Evolutionary conservation across 2,329 filamentous ascomycete genomes (phyloP), one percentile per base, ranked within the genome.

Genomic region (Fusarium setosum): DNA sequence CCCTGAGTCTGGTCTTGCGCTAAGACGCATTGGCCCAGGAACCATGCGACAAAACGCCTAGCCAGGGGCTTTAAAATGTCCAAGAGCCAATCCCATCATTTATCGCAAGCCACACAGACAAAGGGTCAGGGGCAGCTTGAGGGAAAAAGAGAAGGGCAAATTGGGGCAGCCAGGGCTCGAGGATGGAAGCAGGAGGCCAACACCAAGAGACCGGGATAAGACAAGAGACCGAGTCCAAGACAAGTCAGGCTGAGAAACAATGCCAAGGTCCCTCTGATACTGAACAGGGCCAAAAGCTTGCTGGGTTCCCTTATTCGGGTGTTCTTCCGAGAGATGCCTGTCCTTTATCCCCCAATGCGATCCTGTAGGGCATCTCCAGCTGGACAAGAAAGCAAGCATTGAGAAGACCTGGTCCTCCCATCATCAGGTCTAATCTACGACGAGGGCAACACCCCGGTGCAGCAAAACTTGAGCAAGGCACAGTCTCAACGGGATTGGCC

Each of bases 1-100:
- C 54, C 45, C 41, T 35, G 57, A 49, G 32, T 55, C 53, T 23
- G 51, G 40, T 17, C 37, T 34, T 34, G 59, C 59, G 66, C 69
- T 69, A 71, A 59, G 58, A 50, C 56, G 57, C 47, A 72, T 70
- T 72, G 69, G 67, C 60, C 69, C 61, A 63, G 65, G 62, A 69
- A 72, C 69, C 52, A 59, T 61, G 20, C 52, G 34, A 37, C 56
- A 60, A 68, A 54, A 51, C 47, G 13, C 60, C 38, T 38, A 42
- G 24, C 45, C 52, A 65, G 63, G 63, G 63, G 59, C 35, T 26
- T 45, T 57, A 56, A 44, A n/a, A 64, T 51, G 48, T 32, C 34
- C 56, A 54, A 17, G 38, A 51, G 13, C 64, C 64, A 61, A 66
- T 66, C 23, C 21, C 56, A 67, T 40, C n/a, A 24, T 24, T 11